Base-by-base conservation (phyloP, 2,329 filamentous ascomycete species). In the Stagonosporopsis rhizophila region DNA sequence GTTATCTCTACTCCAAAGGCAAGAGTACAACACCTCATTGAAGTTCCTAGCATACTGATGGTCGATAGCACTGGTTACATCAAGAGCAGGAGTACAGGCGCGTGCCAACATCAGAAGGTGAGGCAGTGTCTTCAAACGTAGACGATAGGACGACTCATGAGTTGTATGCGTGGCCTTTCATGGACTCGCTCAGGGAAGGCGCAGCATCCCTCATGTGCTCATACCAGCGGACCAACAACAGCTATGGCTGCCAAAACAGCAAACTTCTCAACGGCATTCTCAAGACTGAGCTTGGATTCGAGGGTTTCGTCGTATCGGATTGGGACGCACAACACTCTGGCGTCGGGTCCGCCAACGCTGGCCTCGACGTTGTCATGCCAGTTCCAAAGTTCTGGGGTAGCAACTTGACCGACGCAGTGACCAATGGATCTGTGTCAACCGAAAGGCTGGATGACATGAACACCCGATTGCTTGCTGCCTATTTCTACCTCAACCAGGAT, bases 81-180 rank as follows among this genome's bases (percentile, higher is more conserved):
- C 68, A 88, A 56, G 86, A 88, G 63, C 86, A 88, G 69, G 85
- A 88, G 54, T 83, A 68, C 40, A 70, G 68, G 59, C 71, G 65
- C 54, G 46, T 51, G 17, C 64, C 66, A 4, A 75, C 63, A 69
- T 76, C 65, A 66, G 80, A 77, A 57, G 74, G 82, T 78, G 83
- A 87, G 59, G 81, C 85, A 1, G 77, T 83, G 5, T 87, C 83
- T 0, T 81, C 85, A 20, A 88, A 88, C 61, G 77, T 88, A 2
- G 87, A 89, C 56, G 87, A 89, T 65, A 81, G 83, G 52, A 86
- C 86, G 0, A 75, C 89, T 22, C 86, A 88, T 60, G 87, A 89
- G 68, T 77, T 85, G n/a, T 90, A 90, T 48, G 78, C 85, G 2
- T 89, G 84, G 80, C 87, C 87, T 0, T 90, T 89, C 56, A 81